Conservation (phyloP, 2,329 filamentous ascomycete species). For the Beauveria brongniartii region DNA sequence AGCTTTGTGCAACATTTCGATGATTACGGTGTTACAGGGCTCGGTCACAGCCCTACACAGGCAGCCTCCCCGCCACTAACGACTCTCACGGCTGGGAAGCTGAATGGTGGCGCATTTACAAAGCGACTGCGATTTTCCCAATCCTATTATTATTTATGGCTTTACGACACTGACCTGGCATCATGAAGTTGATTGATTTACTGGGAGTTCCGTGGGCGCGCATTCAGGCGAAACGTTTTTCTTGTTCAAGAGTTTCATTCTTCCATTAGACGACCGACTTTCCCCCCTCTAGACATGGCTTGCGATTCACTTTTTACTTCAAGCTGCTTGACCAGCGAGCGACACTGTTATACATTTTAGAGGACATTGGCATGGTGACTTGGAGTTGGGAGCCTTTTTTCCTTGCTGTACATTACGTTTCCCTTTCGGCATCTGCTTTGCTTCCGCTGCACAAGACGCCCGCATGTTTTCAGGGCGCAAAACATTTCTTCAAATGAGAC, state of each 20-base stretch:
- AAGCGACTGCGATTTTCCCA: conserved; percentile 22
- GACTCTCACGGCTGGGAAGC: conserved; percentile 47
- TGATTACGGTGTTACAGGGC: neutral
- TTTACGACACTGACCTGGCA: conserved; percentile 12
- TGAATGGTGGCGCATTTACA: conserved; percentile 23
- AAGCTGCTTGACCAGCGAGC: conserved; percentile 7
- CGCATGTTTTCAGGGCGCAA: neutral
- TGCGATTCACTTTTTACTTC: conserved; percentile 7
- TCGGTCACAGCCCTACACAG: conserved; percentile 15
- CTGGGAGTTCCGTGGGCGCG: neutral
- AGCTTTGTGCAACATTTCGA: conserved; percentile 1
- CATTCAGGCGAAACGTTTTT: neutral
- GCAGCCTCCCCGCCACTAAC: conserved; percentile 28
- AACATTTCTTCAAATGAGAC: conserved; percentile 10
- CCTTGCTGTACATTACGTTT: conserved; percentile 6
- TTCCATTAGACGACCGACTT: neutral
- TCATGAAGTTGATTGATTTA: conserved; percentile 4
- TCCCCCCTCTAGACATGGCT: conserved; percentile 6
- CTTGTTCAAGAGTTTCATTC: neutral
- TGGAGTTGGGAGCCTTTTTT: conserved; percentile 1
- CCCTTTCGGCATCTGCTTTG: neutral
- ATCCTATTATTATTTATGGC: neutral
- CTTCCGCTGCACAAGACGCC: neutral
- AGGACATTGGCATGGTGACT: conserved; percentile 8
- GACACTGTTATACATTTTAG: conserved; percentile 13